Percentiles rank a stretch among this genome's conserved stretches.
Conservation (phyloP, 2,329 filamentous ascomycete species). For the Xylariomycetidae sp. region DNA sequence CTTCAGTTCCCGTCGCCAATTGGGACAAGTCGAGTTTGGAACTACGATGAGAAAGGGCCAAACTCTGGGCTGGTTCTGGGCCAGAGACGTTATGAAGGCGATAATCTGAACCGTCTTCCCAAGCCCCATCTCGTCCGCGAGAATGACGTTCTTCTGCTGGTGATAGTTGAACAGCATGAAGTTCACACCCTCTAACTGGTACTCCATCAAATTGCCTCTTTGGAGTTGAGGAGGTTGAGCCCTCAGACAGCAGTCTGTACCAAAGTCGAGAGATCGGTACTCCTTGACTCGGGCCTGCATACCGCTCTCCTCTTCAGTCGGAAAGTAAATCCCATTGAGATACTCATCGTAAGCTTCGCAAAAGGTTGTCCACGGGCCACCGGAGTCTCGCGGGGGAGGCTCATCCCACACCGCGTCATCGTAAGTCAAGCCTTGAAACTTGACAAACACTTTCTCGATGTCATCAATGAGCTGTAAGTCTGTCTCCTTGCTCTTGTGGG, state of each 20-base stretch:
- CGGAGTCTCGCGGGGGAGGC: slow-evolving; percentile 61
- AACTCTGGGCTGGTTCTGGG: slow-evolving; percentile 61
- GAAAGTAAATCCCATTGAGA: slow-evolving; percentile 70
- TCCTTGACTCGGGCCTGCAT: slow-evolving; percentile 63
- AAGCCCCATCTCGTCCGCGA: slow-evolving; percentile 97
- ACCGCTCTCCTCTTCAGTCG: slow-evolving; percentile 44
- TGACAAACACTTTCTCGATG: slow-evolving; percentile 71
- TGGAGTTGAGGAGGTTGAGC: slow-evolving; percentile 68
- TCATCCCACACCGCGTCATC: slow-evolving; percentile 88
- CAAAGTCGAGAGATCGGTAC: slow-evolving; percentile 63
- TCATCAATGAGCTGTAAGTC: slow-evolving; percentile 67
- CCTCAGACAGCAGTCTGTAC: slow-evolving; percentile 57
- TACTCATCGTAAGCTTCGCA: slow-evolving; percentile 80
- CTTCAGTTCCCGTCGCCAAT: slow-evolving; percentile 95
- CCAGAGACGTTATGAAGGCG: slow-evolving; percentile 68
- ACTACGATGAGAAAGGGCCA: slow-evolving; percentile 93
- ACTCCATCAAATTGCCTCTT: slow-evolving; percentile 82
- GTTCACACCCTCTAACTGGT: slow-evolving; percentile 88
- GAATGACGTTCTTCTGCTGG: slow-evolving; percentile 73
- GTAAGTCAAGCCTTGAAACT: slow-evolving; percentile 88
- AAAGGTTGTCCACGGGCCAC: slow-evolving; percentile 71
- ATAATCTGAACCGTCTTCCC: slow-evolving; percentile 97
- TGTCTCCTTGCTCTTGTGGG: slow-evolving; percentile 54
- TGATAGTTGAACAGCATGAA: slow-evolving; percentile 94
- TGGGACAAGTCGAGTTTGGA: slow-evolving; percentile 92